Evolutionary conservation across 1,139 yeast genomes (phyloP).

Genomic region (Wickerhamomyces sp.): DNA sequence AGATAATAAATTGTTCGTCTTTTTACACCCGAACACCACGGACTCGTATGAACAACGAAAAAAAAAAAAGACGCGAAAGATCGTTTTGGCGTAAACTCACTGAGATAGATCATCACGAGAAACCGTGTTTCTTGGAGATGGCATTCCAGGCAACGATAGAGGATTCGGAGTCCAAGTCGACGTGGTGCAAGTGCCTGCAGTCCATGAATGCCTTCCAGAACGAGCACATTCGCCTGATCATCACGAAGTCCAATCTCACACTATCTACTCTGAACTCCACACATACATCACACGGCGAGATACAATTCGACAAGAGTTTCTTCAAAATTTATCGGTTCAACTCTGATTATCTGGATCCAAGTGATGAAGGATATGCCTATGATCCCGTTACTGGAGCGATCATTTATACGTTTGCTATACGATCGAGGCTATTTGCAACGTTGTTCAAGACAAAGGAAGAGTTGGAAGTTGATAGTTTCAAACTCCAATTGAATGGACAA

Average conservation of each 20-base stretch:
- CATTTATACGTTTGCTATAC: slow-evolving; percentile 40
- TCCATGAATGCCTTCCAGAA: slow-evolving; percentile 34
- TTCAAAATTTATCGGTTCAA: slow-evolving; percentile 34
- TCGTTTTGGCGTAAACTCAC: too few relatives aligned
- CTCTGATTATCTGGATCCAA: slow-evolving; percentile 18
- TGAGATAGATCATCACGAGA: too few relatives aligned
- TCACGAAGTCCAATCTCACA: slow-evolving; percentile 25
- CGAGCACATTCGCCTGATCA: slow-evolving; percentile 34
- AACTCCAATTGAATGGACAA: slow-evolving; percentile 23
- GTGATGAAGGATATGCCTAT: slow-evolving; percentile 27
- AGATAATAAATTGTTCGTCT: too few relatives aligned
- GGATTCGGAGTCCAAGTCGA: slow-evolving; percentile 29
- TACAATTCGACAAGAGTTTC: slow-evolving; percentile 31
- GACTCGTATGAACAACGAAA: too few relatives aligned
- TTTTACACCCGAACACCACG: too few relatives aligned
- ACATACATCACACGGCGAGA: slow-evolving; percentile 39
- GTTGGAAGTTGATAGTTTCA: slow-evolving; percentile 31
- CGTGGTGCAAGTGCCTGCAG: slow-evolving; percentile 39
- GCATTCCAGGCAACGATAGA: slow-evolving; percentile 39
- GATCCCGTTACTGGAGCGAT: slow-evolving; percentile 4
- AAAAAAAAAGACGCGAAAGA: too few relatives aligned
- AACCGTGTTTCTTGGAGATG: too few relatives aligned
- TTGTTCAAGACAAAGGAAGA: slow-evolving; percentile 46
- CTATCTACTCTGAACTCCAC: slow-evolving; percentile 39
- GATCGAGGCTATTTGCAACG: slow-evolving; percentile 44